Base-by-base conservation (phyloP, 345 rosid genomes). In the Euphorbia lathyris region DNA sequence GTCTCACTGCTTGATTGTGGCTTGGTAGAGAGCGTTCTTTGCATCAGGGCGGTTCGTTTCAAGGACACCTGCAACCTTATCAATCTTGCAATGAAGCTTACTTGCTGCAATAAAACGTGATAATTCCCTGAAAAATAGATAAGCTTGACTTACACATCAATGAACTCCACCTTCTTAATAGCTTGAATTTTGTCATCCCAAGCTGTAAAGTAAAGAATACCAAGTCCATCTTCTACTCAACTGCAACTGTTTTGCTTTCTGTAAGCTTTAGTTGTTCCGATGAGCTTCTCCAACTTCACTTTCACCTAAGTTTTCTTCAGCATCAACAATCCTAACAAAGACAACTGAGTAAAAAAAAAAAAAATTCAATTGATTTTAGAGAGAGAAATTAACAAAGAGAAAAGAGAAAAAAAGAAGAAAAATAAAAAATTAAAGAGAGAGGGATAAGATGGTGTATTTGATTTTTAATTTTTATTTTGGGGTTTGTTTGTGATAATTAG, bases 201-300 rank as follows among this genome's bases (percentile, higher is more conserved):
- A 92, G 82, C 76, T 89, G 99, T 79, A 96, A 50, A 2, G 95
- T 92, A 70, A 86, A 81, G 81, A 96, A 96, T 9, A 96, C 98
- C 77, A 96, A 77, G 70, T 90, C 98, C 99, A 96, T 96, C 74
- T 89, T 96, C 62, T 92, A 98, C 40, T 98, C 99, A 67, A 96
- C 96, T 2, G 98, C 99, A 69, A 96, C n/a, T n/a, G n/a, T n/a
- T n/a, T n/a, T n/a, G n/a, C n/a, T n/a, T n/a, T n/a, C n/a, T n/a
- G n/a, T n/a, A 65, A 87, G 72, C 77, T 92, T 96, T 20, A 90
- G 90, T 83, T 92, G 98, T 81, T 92, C 99, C 81, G 84, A 83
- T 96, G 98, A 70, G 99, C 94, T 86, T 95, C 98, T 67, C 97
- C 86, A 55, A 92, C 97, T 87, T 95, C 99, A 82, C 98, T 95